Evolutionary conservation across 176 grass and related monocot genomes (phyloP).

Genomic region (Juncus inflexus): DNA sequence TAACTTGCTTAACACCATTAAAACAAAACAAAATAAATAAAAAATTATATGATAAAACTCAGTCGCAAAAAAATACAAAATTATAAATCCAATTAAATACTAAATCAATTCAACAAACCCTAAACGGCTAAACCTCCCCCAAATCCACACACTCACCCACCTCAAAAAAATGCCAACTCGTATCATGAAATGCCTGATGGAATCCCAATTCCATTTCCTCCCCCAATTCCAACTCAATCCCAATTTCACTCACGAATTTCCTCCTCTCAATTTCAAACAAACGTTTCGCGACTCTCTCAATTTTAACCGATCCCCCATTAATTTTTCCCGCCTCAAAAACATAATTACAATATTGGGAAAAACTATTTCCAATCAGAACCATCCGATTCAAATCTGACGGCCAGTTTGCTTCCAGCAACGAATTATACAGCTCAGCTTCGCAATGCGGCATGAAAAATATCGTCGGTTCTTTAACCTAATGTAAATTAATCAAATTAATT

Average conservation of each 20-base stretch:
- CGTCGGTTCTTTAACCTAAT: constrained; percentile 33
- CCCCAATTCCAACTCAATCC: constrained; percentile 26
- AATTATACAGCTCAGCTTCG: constrained; percentile 64
- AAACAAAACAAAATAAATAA: too few species aligned
- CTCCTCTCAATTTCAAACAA: constrained; percentile 28
- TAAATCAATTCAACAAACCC: background rate
- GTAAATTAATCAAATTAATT: background rate
- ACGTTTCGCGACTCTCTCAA: constrained; percentile 31
- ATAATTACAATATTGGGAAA: constrained; percentile 40
- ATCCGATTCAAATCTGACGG: constrained; percentile 40
- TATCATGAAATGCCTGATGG: constrained; percentile 61
- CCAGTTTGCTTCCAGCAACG: constrained; percentile 60
- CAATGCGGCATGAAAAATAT: constrained; percentile 95
- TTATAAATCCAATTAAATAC: background rate
- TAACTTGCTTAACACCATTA: too few species aligned
- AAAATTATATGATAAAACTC: too few species aligned
- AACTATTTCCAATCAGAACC: constrained; percentile 72
- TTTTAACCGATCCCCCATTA: constrained; percentile 18
- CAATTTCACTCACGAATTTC: constrained; percentile 52
- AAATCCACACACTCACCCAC: constrained; percentile 31
- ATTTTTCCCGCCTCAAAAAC: constrained; percentile 26
- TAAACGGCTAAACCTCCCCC: constrained; percentile 7
- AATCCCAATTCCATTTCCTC: constrained; percentile 41
- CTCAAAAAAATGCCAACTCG: constrained; percentile 91
- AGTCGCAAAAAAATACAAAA: background rate